Base-by-base conservation (phyloP, 139 green algal genomes). In the Ettlia oleoabundans region DNA sequence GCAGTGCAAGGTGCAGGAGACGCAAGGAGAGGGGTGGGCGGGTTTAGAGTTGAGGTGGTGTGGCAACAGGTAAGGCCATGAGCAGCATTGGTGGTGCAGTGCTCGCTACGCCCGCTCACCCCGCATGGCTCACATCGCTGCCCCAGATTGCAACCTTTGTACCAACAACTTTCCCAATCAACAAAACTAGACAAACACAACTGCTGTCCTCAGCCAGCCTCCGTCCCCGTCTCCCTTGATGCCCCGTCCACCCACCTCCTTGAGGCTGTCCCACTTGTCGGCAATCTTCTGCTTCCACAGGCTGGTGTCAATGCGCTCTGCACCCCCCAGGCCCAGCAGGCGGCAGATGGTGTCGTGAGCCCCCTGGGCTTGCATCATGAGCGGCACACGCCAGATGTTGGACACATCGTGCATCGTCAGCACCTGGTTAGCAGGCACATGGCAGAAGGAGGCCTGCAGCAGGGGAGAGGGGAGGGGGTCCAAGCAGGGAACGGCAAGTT, bases 331-430 rank as follows among this genome's bases (percentile, higher is more conserved):
- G 9, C 82, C 76, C n/a, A 98, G 90, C n/a, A 94, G 84, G 43
- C 85, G 73, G 78, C 93, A 93, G 37, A 97, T 86, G 37, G 94
- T 91, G 7, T 89, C 77, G 82, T 97, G 93, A 24, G 90, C 93
- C 26, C 82, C 83, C 88, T 99, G 91, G 41, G 98, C 93, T 80
- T 94, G 87, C 93, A 92, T 91, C 80, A 96, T 92, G 64, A 86
- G 61, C 47, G 85, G 86, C 61, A 96, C 91, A n/a, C 98, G 94
- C 97, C 97, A 99, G 82, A 99, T 99, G 91, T 99, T 99, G 86
- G 86, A 94, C 19, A 99, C 97, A 65, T 99, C 96, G 83, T 97
- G 93, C 86, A 99, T 93, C 38, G 94, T 98, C 3, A 99, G 90
- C 42, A 99, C 93, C 77, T 95, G 91, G 40, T 88, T 53, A 5